Conservation (phyloP, 305 asterid species). For the Coffea humblotiana region DNA sequence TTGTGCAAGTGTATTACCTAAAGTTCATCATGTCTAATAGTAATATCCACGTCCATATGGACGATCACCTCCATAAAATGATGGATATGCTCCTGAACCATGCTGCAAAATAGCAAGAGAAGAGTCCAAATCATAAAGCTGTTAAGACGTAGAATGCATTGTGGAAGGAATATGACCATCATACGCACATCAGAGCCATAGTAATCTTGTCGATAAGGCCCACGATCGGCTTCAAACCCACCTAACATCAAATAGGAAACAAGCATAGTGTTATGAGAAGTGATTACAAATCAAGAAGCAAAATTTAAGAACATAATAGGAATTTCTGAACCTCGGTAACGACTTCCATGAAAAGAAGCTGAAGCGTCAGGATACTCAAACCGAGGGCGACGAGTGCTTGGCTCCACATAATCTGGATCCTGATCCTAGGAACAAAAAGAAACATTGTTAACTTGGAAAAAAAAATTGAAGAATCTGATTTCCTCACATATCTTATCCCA, state of each 20-base stretch:
- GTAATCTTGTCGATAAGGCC: slow-evolving; percentile 36
- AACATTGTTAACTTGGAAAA: neutral
- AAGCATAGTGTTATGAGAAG: slow-evolving; percentile 1
- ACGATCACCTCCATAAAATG: slow-evolving; percentile 39
- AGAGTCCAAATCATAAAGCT: slow-evolving; percentile 12
- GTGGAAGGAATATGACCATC: slow-evolving; percentile 17
- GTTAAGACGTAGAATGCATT: neutral
- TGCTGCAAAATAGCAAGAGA: slow-evolving; percentile 34
- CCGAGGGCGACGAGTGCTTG: slow-evolving; percentile 48
- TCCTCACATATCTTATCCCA: neutral
- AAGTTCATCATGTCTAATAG: slow-evolving; percentile 33
- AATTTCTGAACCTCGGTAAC: slow-evolving; percentile 39
- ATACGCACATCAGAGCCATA: slow-evolving; percentile 47
- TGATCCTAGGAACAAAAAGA: slow-evolving; percentile 32
- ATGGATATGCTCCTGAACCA: slow-evolving; percentile 32
- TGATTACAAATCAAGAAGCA: neutral
- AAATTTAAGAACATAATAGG: slow-evolving; percentile 13
- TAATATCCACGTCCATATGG: slow-evolving; percentile 46
- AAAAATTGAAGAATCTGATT: neutral
- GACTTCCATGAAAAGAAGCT: slow-evolving; percentile 36
- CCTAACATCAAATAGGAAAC: slow-evolving; percentile 22
- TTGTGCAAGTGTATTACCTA: slow-evolving; percentile 26
- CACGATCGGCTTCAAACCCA: slow-evolving; percentile 35
- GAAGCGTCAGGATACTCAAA: slow-evolving; percentile 40
- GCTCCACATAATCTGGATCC: slow-evolving; percentile 45